Conservation (phyloP, 2,329 filamentous ascomycete species). For the Clarireedia hainanense region DNA sequence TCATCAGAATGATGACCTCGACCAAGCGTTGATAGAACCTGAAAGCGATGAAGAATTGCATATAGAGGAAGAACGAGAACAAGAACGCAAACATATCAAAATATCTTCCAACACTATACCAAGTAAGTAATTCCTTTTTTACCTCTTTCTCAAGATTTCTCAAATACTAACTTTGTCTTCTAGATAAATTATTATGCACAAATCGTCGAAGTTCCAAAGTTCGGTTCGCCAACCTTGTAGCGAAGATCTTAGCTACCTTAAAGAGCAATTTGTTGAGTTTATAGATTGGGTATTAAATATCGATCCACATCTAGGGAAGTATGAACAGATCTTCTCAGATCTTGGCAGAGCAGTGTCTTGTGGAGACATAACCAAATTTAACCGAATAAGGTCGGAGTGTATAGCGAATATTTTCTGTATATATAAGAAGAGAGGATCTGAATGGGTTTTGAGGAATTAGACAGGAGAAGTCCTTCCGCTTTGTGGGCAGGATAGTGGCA, state of each 20-base stretch:
- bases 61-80: neutral
- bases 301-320: neutral
- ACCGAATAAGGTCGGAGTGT: neutral
- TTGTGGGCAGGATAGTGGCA: conserved; percentile 1
- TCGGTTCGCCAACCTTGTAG: neutral
- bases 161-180: neutral
- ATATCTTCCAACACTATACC: neutral
- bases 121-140: neutral
- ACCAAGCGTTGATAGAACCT: neutral
- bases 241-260: neutral
- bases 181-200: neutral
- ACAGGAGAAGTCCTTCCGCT: neutral
- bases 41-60: neutral
- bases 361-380: neutral
- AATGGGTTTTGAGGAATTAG: neutral
- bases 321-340: neutral
- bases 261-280: neutral
- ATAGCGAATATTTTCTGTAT: neutral
- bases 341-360: neutral
- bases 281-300: neutral
- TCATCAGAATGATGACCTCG: neutral
- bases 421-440: neutral
- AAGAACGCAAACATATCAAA: neutral
- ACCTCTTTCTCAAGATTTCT: neutral
- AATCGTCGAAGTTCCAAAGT: neutral